Percentiles rank a stretch among this genome's conserved stretches.
These are phyloP conservation scores for Dysphania ambrosioides DNA, from an alignment of 148 eudicot genomes.

Conservation along the genomic window DNA sequence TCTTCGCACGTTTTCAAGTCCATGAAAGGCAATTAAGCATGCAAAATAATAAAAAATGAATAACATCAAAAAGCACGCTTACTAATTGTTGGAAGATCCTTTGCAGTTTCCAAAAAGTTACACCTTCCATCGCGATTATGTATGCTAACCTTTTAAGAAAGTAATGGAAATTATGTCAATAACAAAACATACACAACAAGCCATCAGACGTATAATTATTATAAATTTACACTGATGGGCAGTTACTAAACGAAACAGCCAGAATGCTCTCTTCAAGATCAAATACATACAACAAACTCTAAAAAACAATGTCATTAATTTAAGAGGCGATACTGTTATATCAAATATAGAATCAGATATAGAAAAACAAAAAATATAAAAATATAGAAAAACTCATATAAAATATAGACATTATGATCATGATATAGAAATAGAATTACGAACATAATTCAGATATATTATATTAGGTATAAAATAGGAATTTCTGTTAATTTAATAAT, in stretches of 20 bases:
- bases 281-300: neutral
- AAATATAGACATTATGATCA: no score
- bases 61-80: slow-evolving; percentile 22
- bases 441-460: no score
- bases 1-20: neutral
- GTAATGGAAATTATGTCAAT: neutral
- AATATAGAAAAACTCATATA: no score
- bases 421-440: no score
- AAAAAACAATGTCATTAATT: neutral
- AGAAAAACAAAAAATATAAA: no score
- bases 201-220: neutral
- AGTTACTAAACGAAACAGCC: neutral
- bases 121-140: slow-evolving; percentile 50
- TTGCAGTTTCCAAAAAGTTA: slow-evolving; percentile 58
- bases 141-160: slow-evolving; percentile 45
- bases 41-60: neutral
- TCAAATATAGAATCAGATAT: no score
- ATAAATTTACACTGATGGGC: neutral
- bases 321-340: no score
- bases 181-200: neutral
- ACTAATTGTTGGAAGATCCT: slow-evolving; percentile 81
- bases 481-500: no score
- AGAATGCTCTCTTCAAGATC: neutral
- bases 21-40: neutral
- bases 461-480: no score